Evolutionary conservation across 768 basidiomycete genomes (phyloP), one percentile per base, ranked within the genome.

Genomic region (Phaffia tasmanica): DNA sequence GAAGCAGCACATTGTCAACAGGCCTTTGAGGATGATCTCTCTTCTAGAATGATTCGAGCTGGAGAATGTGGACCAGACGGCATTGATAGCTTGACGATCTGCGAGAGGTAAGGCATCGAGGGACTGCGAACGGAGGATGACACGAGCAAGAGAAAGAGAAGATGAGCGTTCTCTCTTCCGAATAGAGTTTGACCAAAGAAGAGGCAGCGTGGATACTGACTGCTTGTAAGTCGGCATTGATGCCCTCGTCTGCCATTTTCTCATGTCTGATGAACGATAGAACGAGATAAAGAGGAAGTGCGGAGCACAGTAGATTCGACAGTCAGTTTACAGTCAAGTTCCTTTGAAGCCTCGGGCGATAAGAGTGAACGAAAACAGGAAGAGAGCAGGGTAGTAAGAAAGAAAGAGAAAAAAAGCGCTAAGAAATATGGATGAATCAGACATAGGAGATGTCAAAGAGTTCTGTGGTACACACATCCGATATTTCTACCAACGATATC

Each of bases 1-100:
- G 67, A 95, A 97, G 78, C 95, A 98, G 76, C 93, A 98, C 91
- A 99, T 98, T 19, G 95, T 97, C 71, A 99, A 84, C 67, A 99
- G 83, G 50, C 95, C 95, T 72, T 89, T 89, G 58, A 99, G 86
- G 74, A 98, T 97, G 75, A 98, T 84, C 63, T 88, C 89, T 48
- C 95, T 83, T 47, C 88, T 85, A 6, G 87, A 84, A 72, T 97
- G 91, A 0, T 91, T 85, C 1, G 94, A 94, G 0, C 89, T 88
- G 23, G 91, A 94, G 78, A 99, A 99, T 72, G 85, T 90, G 70
- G 92, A 88, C 95, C 95, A 99, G 72, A 98, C 84, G 5, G 87
- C 82, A 72, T 86, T 97, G 75, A 97, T 86, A 35, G 86, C 84
- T 74, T 89, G 84, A 53, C 94, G 83, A 70, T 98, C 94, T 64